phyloP scores from a whole-genome alignment of 2,329 filamentous ascomycete genomes.

The Boeremia lycopersici region DNA sequence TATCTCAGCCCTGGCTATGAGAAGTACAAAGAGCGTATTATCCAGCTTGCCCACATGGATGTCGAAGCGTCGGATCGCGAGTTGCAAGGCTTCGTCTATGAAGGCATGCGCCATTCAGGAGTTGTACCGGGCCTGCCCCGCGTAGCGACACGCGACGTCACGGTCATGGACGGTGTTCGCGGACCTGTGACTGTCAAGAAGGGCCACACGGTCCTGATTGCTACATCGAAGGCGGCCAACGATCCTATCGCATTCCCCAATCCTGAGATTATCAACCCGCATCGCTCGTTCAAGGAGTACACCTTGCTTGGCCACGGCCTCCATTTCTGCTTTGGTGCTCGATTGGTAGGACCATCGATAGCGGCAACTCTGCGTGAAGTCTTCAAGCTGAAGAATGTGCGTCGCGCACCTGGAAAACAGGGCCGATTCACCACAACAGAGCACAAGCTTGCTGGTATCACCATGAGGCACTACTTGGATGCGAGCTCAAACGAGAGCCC shows the following conservation, averaged over 20 bases:
- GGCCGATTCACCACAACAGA: conserved; percentile 51
- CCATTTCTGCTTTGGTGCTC: conserved; percentile 44
- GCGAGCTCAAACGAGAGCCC: conserved; percentile 55
- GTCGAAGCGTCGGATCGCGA: conserved; percentile 62
- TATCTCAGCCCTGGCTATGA: conserved; percentile 59
- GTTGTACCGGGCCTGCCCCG: conserved; percentile 60
- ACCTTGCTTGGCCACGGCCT: conserved; percentile 41
- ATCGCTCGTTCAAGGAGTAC: conserved; percentile 43
- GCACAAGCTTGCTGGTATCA: conserved; percentile 55
- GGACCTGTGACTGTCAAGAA: conserved; percentile 55
- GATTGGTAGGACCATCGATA: conserved; percentile 35
- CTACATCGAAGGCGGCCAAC: conserved; percentile 50
- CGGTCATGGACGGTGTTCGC: conserved; percentile 57
- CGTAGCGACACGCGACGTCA: conserved; percentile 52
- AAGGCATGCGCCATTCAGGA: conserved; percentile 61
- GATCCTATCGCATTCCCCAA: conserved; percentile 42
- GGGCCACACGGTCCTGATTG: conserved; percentile 42
- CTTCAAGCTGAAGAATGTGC: conserved; percentile 42
- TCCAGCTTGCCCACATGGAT: conserved; percentile 56
- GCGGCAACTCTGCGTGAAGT: conserved; percentile 42
- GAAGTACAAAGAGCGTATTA: conserved; percentile 58
- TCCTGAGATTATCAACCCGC: conserved; percentile 45
- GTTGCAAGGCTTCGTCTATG: conserved; percentile 60
- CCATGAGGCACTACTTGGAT: conserved; percentile 58
- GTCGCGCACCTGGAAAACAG: conserved; percentile 39